Evolutionary conservation across 148 eudicot genomes (phyloP).

Genomic region (Persicaria maculosa): DNA sequence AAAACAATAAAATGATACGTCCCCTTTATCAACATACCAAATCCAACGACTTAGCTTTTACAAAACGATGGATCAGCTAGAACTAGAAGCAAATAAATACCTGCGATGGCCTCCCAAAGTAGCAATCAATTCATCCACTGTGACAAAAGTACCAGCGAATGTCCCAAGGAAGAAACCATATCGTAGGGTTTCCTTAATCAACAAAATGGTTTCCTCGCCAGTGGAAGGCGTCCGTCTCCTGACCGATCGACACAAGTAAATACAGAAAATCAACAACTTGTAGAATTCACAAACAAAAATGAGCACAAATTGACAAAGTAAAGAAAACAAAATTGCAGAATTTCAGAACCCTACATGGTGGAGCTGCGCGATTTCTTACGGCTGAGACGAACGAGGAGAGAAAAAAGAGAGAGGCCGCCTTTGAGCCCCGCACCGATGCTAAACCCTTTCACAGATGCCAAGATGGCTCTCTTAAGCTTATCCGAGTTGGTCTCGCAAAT

Average conservation of each 20-base stretch:
- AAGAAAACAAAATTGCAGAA: background rate
- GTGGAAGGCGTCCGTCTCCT: conserved; percentile 47
- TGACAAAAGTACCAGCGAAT: conserved; percentile 87
- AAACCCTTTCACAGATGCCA: conserved; percentile 70
- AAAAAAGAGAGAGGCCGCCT: conserved; percentile 83
- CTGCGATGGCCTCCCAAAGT: conserved; percentile 82
- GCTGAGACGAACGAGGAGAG: conserved; percentile 69
- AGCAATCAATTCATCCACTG: conserved; percentile 86
- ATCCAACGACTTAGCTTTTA: background rate
- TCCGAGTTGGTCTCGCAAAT: conserved; percentile 55
- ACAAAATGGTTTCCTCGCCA: conserved; percentile 51
- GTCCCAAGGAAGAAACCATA: conserved; percentile 90
- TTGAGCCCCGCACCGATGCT: conserved; percentile 88
- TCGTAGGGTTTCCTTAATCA: conserved; percentile 74
- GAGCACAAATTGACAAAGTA: background rate
- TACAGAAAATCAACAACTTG: background rate
- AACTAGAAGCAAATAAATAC: conserved; percentile 21
- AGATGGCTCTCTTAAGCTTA: conserved; percentile 38
- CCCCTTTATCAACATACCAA: background rate
- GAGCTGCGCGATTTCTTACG: conserved; percentile 44
- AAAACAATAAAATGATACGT: background rate
- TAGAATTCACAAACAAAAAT: background rate
- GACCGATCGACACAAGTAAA: conserved; percentile 4
- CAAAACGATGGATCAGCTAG: background rate
- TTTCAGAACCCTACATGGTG: conserved; percentile 24